Percentiles rank a stretch among this genome's conserved stretches.
These are phyloP conservation scores for Geotrichum australiense DNA, from an alignment of 1,139 yeast species.

Conservation along the genomic window DNA sequence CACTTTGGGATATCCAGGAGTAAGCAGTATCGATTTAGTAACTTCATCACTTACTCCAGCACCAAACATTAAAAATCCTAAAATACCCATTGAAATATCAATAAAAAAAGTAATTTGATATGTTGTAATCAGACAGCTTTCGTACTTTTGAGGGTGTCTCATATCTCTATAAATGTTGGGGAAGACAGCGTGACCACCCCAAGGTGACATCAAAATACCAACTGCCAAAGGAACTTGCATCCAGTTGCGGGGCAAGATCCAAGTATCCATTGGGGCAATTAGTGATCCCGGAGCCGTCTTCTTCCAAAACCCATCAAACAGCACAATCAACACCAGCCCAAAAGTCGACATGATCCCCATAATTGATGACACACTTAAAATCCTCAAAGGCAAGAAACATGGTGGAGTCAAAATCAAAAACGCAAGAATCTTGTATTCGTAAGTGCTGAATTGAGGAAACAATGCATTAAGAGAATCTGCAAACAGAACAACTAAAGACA, in stretches of 20 bases:
- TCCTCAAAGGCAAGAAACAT: slow-evolving; percentile 61
- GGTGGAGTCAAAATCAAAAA: slow-evolving; percentile 57
- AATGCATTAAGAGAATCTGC: slow-evolving; percentile 75
- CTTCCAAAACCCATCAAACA: slow-evolving; percentile 57
- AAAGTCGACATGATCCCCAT: slow-evolving; percentile 69
- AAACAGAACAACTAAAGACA: slow-evolving; percentile 69
- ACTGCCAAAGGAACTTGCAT: slow-evolving; percentile 51
- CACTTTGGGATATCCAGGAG: slow-evolving; percentile 67
- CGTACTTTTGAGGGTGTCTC: slow-evolving; percentile 62
- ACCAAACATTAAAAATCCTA: slow-evolving; percentile 90
- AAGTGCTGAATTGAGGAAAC: slow-evolving; percentile 45
- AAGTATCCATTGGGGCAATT: slow-evolving; percentile 42
- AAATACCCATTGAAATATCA: slow-evolving; percentile 67
- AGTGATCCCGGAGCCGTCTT: slow-evolving; percentile 59
- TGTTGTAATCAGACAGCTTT: slow-evolving; percentile 45
- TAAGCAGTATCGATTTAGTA: slow-evolving; percentile 64
- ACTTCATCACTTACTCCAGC: slow-evolving; percentile 64
- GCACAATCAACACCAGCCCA: slow-evolving; percentile 50
- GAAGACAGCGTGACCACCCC: slow-evolving; percentile 88
- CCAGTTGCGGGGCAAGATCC: slow-evolving; percentile 46
- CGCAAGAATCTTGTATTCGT: slow-evolving; percentile 50
- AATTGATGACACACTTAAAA: slow-evolving; percentile 65
- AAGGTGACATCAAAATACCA: slow-evolving; percentile 77
- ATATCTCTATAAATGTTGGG: slow-evolving; percentile 76
- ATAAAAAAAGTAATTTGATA: slow-evolving; percentile 63